These are phyloP conservation scores for Digitaria exilis DNA, from an alignment of 202 grass and related monocot genomes.

Conservation along the genomic window DNA sequence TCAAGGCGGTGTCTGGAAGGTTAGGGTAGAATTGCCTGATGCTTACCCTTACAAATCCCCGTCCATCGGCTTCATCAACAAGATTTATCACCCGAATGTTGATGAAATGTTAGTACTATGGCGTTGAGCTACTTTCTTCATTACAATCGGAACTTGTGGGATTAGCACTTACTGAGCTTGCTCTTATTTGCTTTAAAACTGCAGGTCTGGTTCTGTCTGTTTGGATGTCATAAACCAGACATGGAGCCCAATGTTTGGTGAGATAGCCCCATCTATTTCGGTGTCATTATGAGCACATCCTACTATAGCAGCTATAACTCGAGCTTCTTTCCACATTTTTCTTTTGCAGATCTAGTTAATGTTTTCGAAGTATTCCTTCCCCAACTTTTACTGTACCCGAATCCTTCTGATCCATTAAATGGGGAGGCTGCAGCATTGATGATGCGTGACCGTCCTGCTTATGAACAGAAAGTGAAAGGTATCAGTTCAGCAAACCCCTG, in stretches of 20 bases:
- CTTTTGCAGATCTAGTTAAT: constrained; percentile 81
- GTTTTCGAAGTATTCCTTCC: constrained; percentile 97
- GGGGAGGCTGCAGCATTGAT: constrained; percentile 92
- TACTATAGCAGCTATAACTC: constrained; percentile 15
- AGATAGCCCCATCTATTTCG: constrained; percentile 23
- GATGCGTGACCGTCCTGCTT: constrained; percentile 89
- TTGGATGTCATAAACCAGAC: constrained; percentile 99
- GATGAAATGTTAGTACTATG: constrained; percentile 80
- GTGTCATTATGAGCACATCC: background rate
- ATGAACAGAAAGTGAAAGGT: constrained; percentile 99
- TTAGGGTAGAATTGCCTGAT: constrained; percentile 94
- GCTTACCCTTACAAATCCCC: constrained; percentile 98
- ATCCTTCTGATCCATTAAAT: constrained; percentile 95
- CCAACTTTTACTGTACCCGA: constrained; percentile 95
- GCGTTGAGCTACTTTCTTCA: constrained; percentile 4
- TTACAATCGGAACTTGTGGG: background rate
- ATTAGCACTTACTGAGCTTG: constrained; percentile 14
- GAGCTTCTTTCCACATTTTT: background rate
- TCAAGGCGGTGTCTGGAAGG: constrained; percentile 94
- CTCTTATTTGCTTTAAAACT: constrained; percentile 21
- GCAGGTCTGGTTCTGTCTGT: constrained; percentile 96
- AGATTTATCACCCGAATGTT: constrained; percentile 97
- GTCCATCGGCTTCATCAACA: constrained; percentile 88
- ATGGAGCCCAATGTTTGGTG: constrained; percentile 99
- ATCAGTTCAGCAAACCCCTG: constrained; percentile 2